Base-by-base conservation (phyloP, 352 stramenopile species). In the Elongisporangium senticosum region DNA sequence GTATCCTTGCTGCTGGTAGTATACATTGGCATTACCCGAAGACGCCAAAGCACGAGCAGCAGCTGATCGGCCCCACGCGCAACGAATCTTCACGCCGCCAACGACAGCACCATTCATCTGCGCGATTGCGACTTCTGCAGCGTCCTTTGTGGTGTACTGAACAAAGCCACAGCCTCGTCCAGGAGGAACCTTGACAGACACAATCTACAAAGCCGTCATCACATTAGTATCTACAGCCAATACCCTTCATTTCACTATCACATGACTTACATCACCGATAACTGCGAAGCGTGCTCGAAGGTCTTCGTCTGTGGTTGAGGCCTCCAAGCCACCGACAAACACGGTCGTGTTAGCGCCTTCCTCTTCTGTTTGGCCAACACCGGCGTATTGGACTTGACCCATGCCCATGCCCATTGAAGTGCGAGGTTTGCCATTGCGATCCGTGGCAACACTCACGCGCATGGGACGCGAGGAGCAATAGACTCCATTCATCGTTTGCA, bases 121-220 rank as follows among this genome's bases (percentile, higher is more conserved):
- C 49, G 71, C 67, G 63, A 97, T 97, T 14, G 89, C 89, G 43
- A 79, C 70, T 55, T 96, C 85, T 2, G 90, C 90, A 26, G 86
- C 72, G 15, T 93, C 84, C 51, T 92, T 93, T 3, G 70, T 74
- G 22, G 75, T 77, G 59, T 91, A 97, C 59, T 95, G 87, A 49
- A 97, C 90, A 66, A 97, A 97, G 11, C 89, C 90, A 58, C 89
- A 97, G 33, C 90, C 90, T 33, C 86, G 80, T 63, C 92, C 90
- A 61, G 87, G 90, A 20, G 86, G 86, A 15, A 95, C 86, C 56
- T 92, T 92, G 48, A 96, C 79, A 28, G 77, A 86, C 48, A 84
- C 72, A 48, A 95, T 93, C 75, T 85, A 51, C 11, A 51, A 2
- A 52, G 21, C 17, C 23, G 5, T 26, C 22, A 57, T 11, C 21